Conservation (phyloP, 257 asterid genomes). For the Mitragyna speciosa region DNA sequence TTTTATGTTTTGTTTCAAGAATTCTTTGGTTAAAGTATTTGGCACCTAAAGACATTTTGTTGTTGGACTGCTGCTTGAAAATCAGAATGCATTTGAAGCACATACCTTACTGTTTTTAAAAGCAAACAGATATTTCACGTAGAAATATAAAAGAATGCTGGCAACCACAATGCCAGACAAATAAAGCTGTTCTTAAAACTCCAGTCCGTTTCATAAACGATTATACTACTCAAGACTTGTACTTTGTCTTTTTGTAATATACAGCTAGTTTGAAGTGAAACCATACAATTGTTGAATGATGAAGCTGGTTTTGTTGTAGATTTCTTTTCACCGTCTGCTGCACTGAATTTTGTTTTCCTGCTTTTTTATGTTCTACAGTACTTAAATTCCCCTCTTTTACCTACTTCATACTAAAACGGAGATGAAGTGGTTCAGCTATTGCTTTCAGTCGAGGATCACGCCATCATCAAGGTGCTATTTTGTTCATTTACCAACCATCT, state of each 20-base stretch:
- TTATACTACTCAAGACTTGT: background rate
- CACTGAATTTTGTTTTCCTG: background rate
- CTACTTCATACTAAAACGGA: background rate
- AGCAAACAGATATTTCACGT: background rate
- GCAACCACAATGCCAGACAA: background rate
- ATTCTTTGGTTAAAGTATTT: slow-evolving; percentile 10
- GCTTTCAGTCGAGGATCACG: background rate
- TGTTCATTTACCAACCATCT: background rate
- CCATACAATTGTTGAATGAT: background rate
- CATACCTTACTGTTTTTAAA: background rate
- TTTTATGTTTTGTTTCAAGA: background rate
- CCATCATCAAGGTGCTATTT: background rate
- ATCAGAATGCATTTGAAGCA: background rate
- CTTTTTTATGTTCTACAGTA: background rate
- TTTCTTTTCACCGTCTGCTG: background rate
- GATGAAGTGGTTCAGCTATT: background rate
- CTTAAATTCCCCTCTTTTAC: background rate
- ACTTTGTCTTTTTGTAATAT: background rate
- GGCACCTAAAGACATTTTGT: background rate
- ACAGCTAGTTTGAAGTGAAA: background rate
- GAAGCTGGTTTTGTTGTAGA: background rate
- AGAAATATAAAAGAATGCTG: background rate
- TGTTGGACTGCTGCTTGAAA: background rate
- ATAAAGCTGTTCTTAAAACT: background rate
- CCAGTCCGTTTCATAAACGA: background rate